phyloP scores from a whole-genome alignment of 345 rosid genomes.

The Microcos paniculata region DNA sequence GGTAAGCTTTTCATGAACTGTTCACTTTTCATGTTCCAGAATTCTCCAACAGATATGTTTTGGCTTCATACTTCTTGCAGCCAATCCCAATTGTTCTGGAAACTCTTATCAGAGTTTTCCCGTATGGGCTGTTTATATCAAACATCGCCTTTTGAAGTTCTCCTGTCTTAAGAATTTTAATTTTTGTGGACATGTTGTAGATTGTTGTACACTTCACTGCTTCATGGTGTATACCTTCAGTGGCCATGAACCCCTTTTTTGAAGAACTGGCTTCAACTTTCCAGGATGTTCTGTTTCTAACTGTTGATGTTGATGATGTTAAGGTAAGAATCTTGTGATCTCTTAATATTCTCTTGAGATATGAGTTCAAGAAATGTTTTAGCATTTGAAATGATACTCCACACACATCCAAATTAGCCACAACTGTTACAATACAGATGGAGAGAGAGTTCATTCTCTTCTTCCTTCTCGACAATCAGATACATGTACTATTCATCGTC shows the following conservation, averaged over 20 bases:
- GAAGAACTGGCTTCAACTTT: slow-evolving; percentile 63
- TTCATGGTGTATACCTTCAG: slow-evolving; percentile 90
- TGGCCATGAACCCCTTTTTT: slow-evolving; percentile 75
- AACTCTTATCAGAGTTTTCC: neutral
- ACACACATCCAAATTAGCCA: neutral
- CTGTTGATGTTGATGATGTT: slow-evolving; percentile 87
- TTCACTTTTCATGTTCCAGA: neutral
- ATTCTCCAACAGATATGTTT: neutral
- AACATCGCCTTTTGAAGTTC: neutral
- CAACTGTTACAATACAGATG: neutral
- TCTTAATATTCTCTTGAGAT: neutral
- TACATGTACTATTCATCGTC: neutral
- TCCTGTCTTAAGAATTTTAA: too few species aligned
- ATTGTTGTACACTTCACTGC: slow-evolving; percentile 87
- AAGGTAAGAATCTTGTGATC: slow-evolving; percentile 41
- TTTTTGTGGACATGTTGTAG: slow-evolving; percentile 36
- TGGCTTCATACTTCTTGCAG: neutral
- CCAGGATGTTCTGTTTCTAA: slow-evolving; percentile 71
- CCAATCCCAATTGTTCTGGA: neutral
- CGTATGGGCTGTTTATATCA: neutral
- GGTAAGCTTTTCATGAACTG: slow-evolving; percentile 39
- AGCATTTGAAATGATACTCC: neutral
- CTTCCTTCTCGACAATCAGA: neutral
- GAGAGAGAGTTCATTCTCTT: neutral
- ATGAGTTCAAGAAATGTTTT: neutral